Conservation (phyloP, 2,329 filamentous ascomycete genomes). For the Fusarium equiseti region DNA sequence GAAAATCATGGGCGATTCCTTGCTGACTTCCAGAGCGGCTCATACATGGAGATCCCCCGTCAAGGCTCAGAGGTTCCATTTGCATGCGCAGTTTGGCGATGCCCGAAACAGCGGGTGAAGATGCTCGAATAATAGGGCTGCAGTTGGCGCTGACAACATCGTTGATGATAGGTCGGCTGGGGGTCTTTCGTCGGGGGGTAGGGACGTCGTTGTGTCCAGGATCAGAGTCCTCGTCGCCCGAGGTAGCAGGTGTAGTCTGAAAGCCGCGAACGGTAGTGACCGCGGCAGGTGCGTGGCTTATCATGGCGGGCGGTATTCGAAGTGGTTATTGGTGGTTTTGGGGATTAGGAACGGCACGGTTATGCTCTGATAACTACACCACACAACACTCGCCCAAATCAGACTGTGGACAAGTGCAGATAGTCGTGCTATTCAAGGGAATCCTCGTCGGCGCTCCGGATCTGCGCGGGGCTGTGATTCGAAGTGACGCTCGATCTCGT, state of each 20-base stretch:
- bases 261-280: constrained; percentile 69
- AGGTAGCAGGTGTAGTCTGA: constrained; percentile 64
- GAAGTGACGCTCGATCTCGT: constrained; percentile 62
- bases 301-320: constrained; percentile 54
- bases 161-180: constrained; percentile 59
- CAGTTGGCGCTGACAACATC: constrained; percentile 73
- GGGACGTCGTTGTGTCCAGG: constrained; percentile 56
- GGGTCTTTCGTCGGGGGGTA: constrained; percentile 54
- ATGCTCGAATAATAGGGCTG: constrained; percentile 68
- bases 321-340: constrained; percentile 11
- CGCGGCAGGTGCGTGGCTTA: constrained; percentile 62
- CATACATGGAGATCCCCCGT: constrained; percentile 65
- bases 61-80: constrained; percentile 81
- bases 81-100: constrained; percentile 87
- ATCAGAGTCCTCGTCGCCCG: constrained; percentile 71
- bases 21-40: constrained; percentile 63
- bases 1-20: constrained; percentile 53
- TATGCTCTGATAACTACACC: constrained; percentile 37
- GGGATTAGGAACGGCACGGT: constrained; percentile 31
- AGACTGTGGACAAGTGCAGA: constrained; percentile 33
- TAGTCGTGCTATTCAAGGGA: constrained; percentile 54
- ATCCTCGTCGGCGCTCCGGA: constrained; percentile 70
- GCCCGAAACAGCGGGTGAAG: constrained; percentile 72
- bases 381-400: constrained; percentile 34
- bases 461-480: constrained; percentile 67